Base-by-base conservation (phyloP, 2,329 filamentous ascomycete species). In the Raffaelea albimanens region DNA sequence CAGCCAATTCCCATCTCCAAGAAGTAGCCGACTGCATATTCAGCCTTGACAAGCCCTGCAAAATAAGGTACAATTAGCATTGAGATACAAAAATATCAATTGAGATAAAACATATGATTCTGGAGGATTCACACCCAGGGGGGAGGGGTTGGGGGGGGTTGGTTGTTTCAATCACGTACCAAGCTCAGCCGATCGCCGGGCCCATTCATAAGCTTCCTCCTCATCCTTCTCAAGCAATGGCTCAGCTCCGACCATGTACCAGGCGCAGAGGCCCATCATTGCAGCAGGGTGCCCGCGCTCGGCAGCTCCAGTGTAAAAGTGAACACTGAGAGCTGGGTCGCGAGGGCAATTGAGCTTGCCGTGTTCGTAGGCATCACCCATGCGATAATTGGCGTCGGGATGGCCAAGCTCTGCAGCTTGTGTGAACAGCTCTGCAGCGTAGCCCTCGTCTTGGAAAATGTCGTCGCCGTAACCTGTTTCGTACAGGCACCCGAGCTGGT, bases 1-100 rank as follows among this genome's bases (percentile, higher is more conserved):
- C 89, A 96, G 44, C 93, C 93, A 57, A 98, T 96, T 53, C 93
- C 93, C 87, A 94, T 95, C 64, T 98, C 93, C 5, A 90, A 96
- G 63, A 98, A 98, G 67, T 96, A 97, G 40, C 89, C 93, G 20
- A 95, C 80, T 0, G 93, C 88, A 58, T 97, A 98, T 63, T 96
- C 82, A n/a, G 93, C 93, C 57, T 80, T 81, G 53, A 77, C 73
- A 51, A 72, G 77, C 44, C 80, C 84, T 87, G 54, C 9, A 33
- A 47, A 25, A 29, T 10, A 22, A 42, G 40, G 31, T 34, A 40
- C 2, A 43, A 36, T 10, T 20, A 22, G 5, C 46, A 44, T 36
- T 23, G 25, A 29, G 13, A 31, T 42, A 16, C 2, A 13, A 31
- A 43, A 19, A 29, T n/a, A 25, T 5, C 8, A 16, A 2, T 10